Evolutionary conservation across 2,329 filamentous ascomycete genomes (phyloP), one percentile per base, ranked within the genome.

Genomic region (Nigrospora sphaerica): DNA sequence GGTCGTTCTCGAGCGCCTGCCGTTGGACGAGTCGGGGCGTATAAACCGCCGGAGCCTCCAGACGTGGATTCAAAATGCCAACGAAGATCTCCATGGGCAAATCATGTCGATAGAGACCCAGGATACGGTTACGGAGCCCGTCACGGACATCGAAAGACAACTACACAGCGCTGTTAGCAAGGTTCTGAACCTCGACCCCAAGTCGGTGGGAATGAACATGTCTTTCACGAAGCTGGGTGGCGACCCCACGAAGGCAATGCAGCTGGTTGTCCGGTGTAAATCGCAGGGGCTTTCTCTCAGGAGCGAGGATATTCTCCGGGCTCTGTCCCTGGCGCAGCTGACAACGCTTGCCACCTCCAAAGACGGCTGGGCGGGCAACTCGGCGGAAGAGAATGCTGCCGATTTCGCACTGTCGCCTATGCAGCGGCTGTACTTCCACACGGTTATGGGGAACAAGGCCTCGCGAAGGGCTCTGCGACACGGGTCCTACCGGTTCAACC

Each of bases 1-100:
- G 73, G 63, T 77, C 16, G 64, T 71, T 4, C 55, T 78, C 44
- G 64, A 69, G 41, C 62, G 59, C 39, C 72, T 78, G 64, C 72
- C 73, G 7, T 44, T 68, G n/a, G 64, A 64, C 40, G 59, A 62
- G 1, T 53, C 60, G 12, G 70, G 68, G 13, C 60, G 65, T 17
- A 58, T 68, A 42, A 65, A 77, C 53, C 62, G 66, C 37, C 64
- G 73, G 32, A 66, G 63, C 46, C 53, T 78, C 38, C 73, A 75
- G 48, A 75, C 72, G 4, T 78, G 75, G 75, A 69, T 71, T 23
- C 74, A 78, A 57, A 77, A 78, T 50, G 68, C 73, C 40, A 72
- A 73, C 49, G 67, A 75, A 44, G 63, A 69, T 28, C 51, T 66
- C 19, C 69, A 75, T 52, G 63, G 67, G 37, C 70, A 69, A 41